Percentiles rank a stretch among this genome's conserved stretches.
phyloP scores from a whole-genome alignment of 371 early-diverging fungal genomes.

The Mucor velutinosus region DNA sequence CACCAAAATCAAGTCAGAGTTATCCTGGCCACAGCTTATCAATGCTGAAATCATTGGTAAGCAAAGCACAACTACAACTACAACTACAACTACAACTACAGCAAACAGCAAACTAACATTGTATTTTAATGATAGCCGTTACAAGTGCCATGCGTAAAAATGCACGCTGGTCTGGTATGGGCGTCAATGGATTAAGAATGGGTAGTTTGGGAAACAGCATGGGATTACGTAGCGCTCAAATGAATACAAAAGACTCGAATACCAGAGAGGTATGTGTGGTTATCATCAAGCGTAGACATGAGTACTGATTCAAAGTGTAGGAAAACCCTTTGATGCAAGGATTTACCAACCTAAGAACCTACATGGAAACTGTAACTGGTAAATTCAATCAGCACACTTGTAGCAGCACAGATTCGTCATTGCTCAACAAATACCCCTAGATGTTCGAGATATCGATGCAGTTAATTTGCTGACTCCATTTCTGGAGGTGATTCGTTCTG shows the following conservation, averaged over 20 bases:
- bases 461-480: slow-evolving; percentile 85
- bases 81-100: neutral
- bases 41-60: slow-evolving; percentile 78
- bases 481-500: slow-evolving; percentile 86
- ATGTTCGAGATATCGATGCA: slow-evolving; percentile 68
- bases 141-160: slow-evolving; percentile 86
- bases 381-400: neutral
- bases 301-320: slow-evolving; percentile 19
- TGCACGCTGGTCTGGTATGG: slow-evolving; percentile 80
- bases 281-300: neutral
- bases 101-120: neutral
- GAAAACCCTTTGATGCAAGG: slow-evolving; percentile 76
- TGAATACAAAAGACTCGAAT: slow-evolving; percentile 18
- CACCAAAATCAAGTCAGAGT: slow-evolving; percentile 50
- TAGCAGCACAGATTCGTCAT: neutral
- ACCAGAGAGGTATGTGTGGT: slow-evolving; percentile 10
- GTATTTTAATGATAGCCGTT: slow-evolving; percentile 45
- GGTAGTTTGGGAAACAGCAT: slow-evolving; percentile 69
- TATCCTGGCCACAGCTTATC: slow-evolving; percentile 75
- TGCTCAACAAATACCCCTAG: slow-evolving; percentile 15
- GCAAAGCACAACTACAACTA: slow-evolving; percentile 14
- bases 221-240: slow-evolving; percentile 60
- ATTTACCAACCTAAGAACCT: slow-evolving; percentile 68
- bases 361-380: slow-evolving; percentile 67
- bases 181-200: slow-evolving; percentile 63